phyloP scores from a whole-genome alignment of 2,329 filamentous ascomycete species.

The Pestalotiopsis sp. region DNA sequence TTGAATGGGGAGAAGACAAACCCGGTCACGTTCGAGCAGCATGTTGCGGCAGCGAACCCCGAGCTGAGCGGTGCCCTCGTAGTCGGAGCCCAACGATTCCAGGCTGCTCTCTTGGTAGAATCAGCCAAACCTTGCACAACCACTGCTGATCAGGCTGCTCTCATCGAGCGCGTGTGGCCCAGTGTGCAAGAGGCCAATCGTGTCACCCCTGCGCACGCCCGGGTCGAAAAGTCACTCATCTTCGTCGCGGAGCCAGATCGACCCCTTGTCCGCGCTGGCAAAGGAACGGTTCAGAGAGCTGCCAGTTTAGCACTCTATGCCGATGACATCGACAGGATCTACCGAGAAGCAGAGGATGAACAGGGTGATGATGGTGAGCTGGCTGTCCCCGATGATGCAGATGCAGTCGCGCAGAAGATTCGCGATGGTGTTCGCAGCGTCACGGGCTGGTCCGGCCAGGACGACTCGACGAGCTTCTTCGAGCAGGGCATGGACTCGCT shows the following conservation, averaged over 20 bases:
- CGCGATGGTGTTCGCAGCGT: neutral
- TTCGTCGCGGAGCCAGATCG: neutral
- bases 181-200: neutral
- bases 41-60: neutral
- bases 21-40: neutral
- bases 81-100: neutral
- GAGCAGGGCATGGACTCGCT: constrained; percentile 20
- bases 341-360: neutral
- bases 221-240: neutral
- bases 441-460: neutral
- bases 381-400: neutral
- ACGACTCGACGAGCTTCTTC: constrained; percentile 14
- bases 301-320: neutral
- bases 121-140: neutral
- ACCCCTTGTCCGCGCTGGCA: neutral
- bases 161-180: neutral
- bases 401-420: neutral
- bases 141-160: neutral
- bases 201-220: neutral
- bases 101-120: neutral
- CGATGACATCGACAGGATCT: neutral
- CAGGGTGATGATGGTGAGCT: no score
- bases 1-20: constrained; percentile 31
- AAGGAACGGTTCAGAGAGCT: neutral
- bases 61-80: neutral